Evolutionary conservation across 2,329 filamentous ascomycete genomes (phyloP).

Genomic region (Penicillium concentricum): DNA sequence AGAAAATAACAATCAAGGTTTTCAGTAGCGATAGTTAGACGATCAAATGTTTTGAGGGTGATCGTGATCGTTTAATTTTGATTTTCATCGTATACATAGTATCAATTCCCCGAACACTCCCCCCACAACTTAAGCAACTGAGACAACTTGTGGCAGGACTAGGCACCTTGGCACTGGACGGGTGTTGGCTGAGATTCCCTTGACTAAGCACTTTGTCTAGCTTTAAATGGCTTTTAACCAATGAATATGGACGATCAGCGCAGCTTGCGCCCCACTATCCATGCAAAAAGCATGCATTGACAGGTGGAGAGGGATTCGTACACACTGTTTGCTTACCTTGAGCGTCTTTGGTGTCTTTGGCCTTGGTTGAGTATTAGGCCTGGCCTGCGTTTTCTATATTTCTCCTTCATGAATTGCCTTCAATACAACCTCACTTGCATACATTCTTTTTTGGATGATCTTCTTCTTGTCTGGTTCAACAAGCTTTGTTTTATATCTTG

Average conservation of each 20-base stretch:
- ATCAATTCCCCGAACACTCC: background rate
- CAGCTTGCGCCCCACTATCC: background rate
- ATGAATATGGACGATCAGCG: background rate
- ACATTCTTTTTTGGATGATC: background rate
- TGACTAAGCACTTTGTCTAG: background rate
- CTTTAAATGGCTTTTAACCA: background rate
- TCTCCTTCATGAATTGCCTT: background rate
- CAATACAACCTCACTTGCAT: background rate
- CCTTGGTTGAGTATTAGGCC: background rate
- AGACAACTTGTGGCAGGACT: background rate
- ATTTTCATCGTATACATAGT: background rate
- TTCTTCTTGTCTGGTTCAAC: slow-evolving; percentile 1
- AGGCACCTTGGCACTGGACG: slow-evolving; percentile 1
- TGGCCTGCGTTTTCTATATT: background rate
- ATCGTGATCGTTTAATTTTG: background rate
- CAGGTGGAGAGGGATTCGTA: slow-evolving; percentile 4
- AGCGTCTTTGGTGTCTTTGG: background rate
- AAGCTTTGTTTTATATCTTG: background rate
- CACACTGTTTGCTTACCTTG: background rate
- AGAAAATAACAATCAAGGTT: background rate
- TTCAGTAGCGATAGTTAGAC: background rate
- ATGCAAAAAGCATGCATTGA: background rate
- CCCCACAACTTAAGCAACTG: background rate
- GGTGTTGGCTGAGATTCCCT: background rate
- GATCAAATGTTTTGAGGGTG: background rate